Conservation (phyloP, 2,329 filamentous ascomycete species). For the Penicillium corylophilum region DNA sequence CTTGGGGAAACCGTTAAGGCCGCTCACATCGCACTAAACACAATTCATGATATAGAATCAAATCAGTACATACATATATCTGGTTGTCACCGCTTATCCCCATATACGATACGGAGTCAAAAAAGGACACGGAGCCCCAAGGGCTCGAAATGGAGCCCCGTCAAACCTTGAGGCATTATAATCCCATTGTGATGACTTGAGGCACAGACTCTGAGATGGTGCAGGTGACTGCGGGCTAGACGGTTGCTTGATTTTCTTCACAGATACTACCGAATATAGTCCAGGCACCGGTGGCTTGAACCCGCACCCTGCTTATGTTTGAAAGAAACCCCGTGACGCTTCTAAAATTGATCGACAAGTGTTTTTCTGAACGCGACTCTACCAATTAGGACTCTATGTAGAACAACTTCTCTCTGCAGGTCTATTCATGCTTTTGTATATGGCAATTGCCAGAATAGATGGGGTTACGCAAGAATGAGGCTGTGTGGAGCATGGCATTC, state of each 20-base stretch:
- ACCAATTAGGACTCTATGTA: background rate
- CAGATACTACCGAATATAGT: slow-evolving; percentile 2
- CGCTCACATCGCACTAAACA: background rate
- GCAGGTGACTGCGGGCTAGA: background rate
- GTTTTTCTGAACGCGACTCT: background rate
- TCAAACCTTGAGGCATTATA: background rate
- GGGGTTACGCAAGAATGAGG: background rate
- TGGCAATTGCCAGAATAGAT: background rate
- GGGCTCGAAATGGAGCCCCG: background rate
- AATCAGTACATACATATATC: background rate
- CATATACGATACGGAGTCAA: background rate
- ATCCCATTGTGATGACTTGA: background rate
- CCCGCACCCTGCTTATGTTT: background rate
- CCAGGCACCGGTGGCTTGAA: slow-evolving; percentile 10
- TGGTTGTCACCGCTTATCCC: background rate
- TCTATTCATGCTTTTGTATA: background rate
- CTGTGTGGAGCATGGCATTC: background rate
- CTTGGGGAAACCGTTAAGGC: background rate
- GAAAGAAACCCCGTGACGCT: slow-evolving; percentile 13
- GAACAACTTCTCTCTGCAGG: background rate
- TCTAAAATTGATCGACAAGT: slow-evolving; percentile 18
- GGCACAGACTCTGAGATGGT: background rate
- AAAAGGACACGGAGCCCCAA: slow-evolving; percentile 17
- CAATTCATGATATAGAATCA: background rate
- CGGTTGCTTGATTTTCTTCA: background rate